Conservation (phyloP, 257 asterid species). For the Cruciata laevipes region DNA sequence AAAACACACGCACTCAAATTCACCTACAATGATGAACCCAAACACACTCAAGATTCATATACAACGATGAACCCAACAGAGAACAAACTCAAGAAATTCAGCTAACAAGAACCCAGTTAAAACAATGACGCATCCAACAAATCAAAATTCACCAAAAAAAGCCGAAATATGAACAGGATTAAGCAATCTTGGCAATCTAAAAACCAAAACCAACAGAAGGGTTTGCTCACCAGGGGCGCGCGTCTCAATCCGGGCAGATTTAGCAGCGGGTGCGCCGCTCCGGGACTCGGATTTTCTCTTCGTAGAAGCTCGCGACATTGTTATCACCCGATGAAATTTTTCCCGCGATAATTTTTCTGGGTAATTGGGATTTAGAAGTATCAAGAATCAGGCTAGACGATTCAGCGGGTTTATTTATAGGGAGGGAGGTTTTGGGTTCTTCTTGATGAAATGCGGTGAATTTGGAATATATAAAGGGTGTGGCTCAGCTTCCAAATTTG, state of each 20-base stretch:
- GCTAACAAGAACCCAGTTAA: not conserved
- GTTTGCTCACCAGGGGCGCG: constrained; percentile 44
- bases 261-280: constrained; percentile 33
- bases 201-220: not conserved
- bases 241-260: constrained; percentile 40
- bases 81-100: not conserved
- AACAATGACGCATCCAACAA: not conserved
- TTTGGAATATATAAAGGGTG: constrained; percentile 18
- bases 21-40: not conserved
- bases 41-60: not conserved
- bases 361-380: not conserved
- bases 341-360: not conserved
- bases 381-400: no score
- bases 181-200: not conserved
- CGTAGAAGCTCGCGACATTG: constrained; percentile 57
- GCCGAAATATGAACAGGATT: constrained; percentile 2
- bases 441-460: constrained; percentile 1
- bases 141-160: not conserved
- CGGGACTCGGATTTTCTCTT: constrained; percentile 62
- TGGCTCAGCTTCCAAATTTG: not conserved
- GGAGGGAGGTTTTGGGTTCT: constrained; percentile 10
- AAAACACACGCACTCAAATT: not conserved
- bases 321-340: not conserved
- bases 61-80: not conserved
- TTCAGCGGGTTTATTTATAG: constrained; percentile 3